phyloP scores from a whole-genome alignment of 75 land plant species.

The Selaginella tamariscina region DNA sequence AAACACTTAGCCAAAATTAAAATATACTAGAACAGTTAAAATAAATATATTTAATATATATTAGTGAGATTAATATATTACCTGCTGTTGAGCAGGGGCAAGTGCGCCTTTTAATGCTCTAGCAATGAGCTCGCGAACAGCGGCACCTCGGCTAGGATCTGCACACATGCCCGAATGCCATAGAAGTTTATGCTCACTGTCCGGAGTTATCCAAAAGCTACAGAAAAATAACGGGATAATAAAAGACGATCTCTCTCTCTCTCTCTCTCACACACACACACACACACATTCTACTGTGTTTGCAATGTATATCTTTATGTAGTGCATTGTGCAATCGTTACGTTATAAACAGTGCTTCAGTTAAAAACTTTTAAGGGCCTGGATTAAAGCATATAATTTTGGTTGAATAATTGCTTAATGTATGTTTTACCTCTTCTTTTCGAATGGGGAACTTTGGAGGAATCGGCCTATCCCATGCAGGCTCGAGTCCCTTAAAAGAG shows the following conservation, averaged over 20 bases:
- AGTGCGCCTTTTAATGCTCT: slow-evolving; percentile 81
- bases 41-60: background rate
- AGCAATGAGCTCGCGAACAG: slow-evolving; percentile 73
- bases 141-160: slow-evolving; percentile 80
- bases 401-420: background rate
- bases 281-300: background rate
- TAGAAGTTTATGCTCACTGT: slow-evolving; percentile 66
- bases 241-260: too few relatives aligned
- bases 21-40: too few relatives aligned
- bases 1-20: too few relatives aligned
- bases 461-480: slow-evolving; percentile 79
- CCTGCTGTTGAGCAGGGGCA: slow-evolving; percentile 81
- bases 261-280: background rate
- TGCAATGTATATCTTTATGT: background rate
- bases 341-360: background rate
- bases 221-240: background rate
- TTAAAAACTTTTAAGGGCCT: background rate
- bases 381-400: background rate
- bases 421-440: slow-evolving; percentile 55
- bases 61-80: too few relatives aligned
- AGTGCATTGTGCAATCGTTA: background rate
- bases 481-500: slow-evolving; percentile 61
- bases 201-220: slow-evolving; percentile 61
- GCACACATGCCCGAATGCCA: slow-evolving; percentile 99
- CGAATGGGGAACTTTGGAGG: slow-evolving; percentile 86